phyloP scores from a whole-genome alignment of 352 stramenopile species.

The Pythium insidiosum region DNA sequence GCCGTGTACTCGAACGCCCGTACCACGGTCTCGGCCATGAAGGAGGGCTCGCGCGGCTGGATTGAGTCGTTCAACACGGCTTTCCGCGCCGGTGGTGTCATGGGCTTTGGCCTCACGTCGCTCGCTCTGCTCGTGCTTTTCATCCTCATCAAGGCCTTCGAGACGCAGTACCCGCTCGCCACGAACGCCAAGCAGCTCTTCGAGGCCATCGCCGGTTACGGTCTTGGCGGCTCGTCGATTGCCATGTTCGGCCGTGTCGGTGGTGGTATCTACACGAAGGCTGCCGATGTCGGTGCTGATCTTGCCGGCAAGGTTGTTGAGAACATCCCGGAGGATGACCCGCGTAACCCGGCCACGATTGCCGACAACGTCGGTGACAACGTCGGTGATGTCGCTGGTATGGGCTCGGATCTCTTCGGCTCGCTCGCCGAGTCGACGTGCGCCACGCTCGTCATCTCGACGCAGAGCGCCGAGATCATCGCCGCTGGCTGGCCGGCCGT shows the following conservation, averaged over 20 bases:
- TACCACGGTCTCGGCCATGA: conserved; percentile 96
- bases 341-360: conserved; percentile 98
- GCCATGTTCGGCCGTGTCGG: conserved; percentile 99
- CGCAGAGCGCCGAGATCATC: conserved; percentile 87
- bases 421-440: conserved; percentile 98
- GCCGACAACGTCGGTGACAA: conserved; percentile 99
- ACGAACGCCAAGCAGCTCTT: conserved; percentile 89
- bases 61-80: conserved; percentile 97
- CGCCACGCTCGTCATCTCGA: conserved; percentile 96
- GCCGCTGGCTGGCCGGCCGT: conserved; percentile 91
- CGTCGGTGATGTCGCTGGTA: conserved; percentile 98
- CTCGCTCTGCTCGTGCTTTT: conserved; percentile 97
- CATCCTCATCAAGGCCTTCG: conserved; percentile 92
- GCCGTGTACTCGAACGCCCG: conserved; percentile 98
- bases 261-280: conserved; percentile 99
- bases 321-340: conserved; percentile 99
- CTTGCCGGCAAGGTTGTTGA: conserved; percentile 99
- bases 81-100: conserved; percentile 97
- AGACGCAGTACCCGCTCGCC: conserved; percentile 84
- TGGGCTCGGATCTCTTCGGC: conserved; percentile 99
- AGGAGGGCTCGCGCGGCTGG: conserved; percentile 89
- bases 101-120: conserved; percentile 97
- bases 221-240: conserved; percentile 97
- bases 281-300: conserved; percentile 98
- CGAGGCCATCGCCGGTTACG: conserved; percentile 96